Evolutionary conservation across 495 filamentous ascomycete genomes (phyloP), one percentile per base, ranked within the genome.

Genomic region (Ramalina peruviana): DNA sequence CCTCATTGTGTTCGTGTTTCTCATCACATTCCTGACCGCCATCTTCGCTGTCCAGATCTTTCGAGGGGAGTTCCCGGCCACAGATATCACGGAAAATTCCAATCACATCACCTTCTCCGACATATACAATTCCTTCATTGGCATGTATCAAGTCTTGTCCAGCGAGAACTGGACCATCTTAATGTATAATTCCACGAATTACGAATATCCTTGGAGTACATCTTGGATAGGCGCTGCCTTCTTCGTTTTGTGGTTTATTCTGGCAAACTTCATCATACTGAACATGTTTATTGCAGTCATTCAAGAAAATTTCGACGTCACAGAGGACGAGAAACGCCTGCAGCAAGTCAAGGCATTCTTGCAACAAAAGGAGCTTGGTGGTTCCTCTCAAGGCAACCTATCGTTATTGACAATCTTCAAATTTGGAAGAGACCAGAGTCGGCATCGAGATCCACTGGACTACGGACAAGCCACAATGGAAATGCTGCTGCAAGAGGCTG

Each of bases 231-330:
- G 86, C 12, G 90, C 93, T 36, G 75, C 85, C 3, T 99, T 99
- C 60, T 74, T 97, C 58, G 83, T 94, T 46, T 68, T 88, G 51
- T 99, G 92, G 92, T 96, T 94, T 62, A 89, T 95, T 54, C 75
- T 99, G 17, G 76, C 86, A 23, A 93, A 88, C 59, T 96, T 97
- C 61, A 95, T 99, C 68, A 76, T 97, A 41, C 70, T 99, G 71
- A 99, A 95, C 62, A 99, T 99, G 92, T 99, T 99, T 68, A 99
- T 99, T 85, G 92, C 92, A 68, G 92, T 99, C 67, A 96, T 99
- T 51, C 92, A 99, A 65, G 92, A 99, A 62, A 99, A 94, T 61
- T 99, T 99, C 61, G 92, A 99, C 66, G 88, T 99, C n/a, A 89
- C 88, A 7, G 92, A 99, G 64, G 93, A 99, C 59, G 87, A 96